These are phyloP conservation scores for Phytophthora tentaculata DNA, from an alignment of 352 stramenopile species.

Conservation along the genomic window DNA sequence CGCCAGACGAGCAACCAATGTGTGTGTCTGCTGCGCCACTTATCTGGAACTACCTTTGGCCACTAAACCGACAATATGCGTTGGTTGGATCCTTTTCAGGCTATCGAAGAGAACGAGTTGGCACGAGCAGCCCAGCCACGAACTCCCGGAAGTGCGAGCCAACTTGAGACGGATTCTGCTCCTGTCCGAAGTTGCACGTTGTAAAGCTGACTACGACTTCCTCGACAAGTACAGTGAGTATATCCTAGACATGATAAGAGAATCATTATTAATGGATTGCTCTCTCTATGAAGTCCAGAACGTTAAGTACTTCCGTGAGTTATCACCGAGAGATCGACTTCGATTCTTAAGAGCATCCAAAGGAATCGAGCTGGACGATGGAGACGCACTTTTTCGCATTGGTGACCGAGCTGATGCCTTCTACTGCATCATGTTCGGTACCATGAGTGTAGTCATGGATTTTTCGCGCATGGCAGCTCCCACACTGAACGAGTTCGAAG, in stretches of 20 bases:
- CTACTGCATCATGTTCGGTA: constrained; percentile 81
- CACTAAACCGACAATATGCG: background rate
- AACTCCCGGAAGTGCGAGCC: constrained; percentile 45
- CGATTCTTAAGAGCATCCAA: constrained; percentile 70
- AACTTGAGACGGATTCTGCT: constrained; percentile 57
- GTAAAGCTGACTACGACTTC: constrained; percentile 68
- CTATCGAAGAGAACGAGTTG: constrained; percentile 31
- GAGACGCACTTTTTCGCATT: constrained; percentile 73
- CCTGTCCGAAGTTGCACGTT: constrained; percentile 45
- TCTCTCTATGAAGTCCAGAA: constrained; percentile 44
- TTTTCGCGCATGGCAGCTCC: constrained; percentile 67
- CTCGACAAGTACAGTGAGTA: constrained; percentile 68
- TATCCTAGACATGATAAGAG: background rate
- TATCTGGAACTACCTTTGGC: background rate
- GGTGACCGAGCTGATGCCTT: constrained; percentile 75
- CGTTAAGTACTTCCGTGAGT: constrained; percentile 71
- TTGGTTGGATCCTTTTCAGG: constrained; percentile 8
- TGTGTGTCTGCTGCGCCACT: constrained; percentile 5
- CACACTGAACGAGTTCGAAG: constrained; percentile 76
- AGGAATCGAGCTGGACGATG: constrained; percentile 66
- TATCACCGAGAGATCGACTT: constrained; percentile 56
- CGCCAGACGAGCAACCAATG: background rate
- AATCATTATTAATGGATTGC: background rate
- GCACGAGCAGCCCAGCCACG: constrained; percentile 36
- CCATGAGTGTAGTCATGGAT: constrained; percentile 78